Conservation (phyloP, 2,329 filamentous ascomycete genomes). For the Paramyrothecium roridum region DNA sequence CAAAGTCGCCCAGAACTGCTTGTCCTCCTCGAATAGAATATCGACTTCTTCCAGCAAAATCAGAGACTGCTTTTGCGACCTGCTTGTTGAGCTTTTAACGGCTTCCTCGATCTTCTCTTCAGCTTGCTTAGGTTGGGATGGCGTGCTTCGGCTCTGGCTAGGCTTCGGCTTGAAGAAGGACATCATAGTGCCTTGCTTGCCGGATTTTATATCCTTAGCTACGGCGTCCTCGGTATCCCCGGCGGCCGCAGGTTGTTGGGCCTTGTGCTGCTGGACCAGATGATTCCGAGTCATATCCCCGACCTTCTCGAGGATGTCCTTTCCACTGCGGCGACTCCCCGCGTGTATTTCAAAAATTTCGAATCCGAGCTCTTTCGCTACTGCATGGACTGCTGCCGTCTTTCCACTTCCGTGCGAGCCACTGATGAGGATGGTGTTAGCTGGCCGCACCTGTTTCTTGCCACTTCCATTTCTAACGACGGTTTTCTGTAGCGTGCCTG, state of each 20-base stretch:
- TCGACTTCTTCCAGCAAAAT: constrained; percentile 95
- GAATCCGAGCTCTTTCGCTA: constrained; percentile 86
- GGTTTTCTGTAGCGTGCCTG: constrained; percentile 44
- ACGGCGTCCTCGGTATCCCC: constrained; percentile 24
- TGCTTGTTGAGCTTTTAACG: constrained; percentile 28
- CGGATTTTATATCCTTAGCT: constrained; percentile 56
- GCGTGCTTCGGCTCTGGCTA: constrained; percentile 21
- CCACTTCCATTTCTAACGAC: constrained; percentile 45
- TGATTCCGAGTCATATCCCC: constrained; percentile 98
- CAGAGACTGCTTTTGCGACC: constrained; percentile 83
- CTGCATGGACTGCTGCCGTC: constrained; percentile 86
- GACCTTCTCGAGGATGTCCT: constrained; percentile 85
- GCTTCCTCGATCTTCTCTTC: constrained; percentile 22
- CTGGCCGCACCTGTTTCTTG: constrained; percentile 47
- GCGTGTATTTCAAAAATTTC: constrained; percentile 95
- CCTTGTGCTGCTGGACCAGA: constrained; percentile 60
- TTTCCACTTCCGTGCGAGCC: constrained; percentile 91
- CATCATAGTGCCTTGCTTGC: constrained; percentile 75
- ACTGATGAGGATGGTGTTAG: constrained; percentile 82
- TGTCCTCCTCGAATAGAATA: constrained; percentile 90
- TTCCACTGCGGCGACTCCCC: constrained; percentile 77
- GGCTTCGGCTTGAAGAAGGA: constrained; percentile 70
- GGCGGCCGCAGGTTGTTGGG: constrained; percentile 25
- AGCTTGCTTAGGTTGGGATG: constrained; percentile 18
- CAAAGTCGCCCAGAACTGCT: constrained; percentile 88